Percentiles rank a stretch among this genome's conserved stretches.
These are phyloP conservation scores for Globisporangium spiculum DNA, from an alignment of 352 stramenopile species.

Conservation along the genomic window DNA sequence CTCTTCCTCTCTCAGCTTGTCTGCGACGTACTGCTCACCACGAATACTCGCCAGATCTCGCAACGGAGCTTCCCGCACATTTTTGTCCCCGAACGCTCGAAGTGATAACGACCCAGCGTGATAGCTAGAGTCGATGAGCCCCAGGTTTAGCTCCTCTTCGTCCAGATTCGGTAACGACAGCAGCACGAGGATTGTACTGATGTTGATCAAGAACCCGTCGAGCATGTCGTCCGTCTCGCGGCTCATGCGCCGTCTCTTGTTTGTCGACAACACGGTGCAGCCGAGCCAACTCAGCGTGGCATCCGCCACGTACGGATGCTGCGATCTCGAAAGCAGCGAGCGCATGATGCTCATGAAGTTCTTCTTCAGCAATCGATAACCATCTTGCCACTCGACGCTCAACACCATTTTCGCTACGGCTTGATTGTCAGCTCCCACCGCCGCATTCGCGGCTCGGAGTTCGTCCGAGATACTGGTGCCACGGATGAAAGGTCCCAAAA, in stretches of 20 bases:
- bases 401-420: constrained; percentile 27
- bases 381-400: constrained; percentile 47
- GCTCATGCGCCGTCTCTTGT: constrained; percentile 43
- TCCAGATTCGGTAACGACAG: constrained; percentile 37
- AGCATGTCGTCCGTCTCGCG: constrained; percentile 48
- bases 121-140: constrained; percentile 46
- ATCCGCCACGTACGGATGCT: constrained; percentile 51
- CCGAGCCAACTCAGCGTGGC: constrained; percentile 61
- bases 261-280: constrained; percentile 40
- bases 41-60: constrained; percentile 12
- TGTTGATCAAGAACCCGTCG: constrained; percentile 70
- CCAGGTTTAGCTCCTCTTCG: constrained; percentile 20
- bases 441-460: constrained; percentile 42
- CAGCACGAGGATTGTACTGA: constrained; percentile 47
- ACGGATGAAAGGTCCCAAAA: constrained; percentile 63
- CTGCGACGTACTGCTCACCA: constrained; percentile 13
- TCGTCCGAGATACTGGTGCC: constrained; percentile 68
- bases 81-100: constrained; percentile 39
- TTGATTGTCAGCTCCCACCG: constrained; percentile 23
- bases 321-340: constrained; percentile 30
- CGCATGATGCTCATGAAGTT: constrained; percentile 32
- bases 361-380: constrained; percentile 32
- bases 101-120: constrained; percentile 45
- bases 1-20: constrained; percentile 17
- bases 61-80: constrained; percentile 19